Base-by-base conservation (phyloP, 2,329 filamentous ascomycete genomes). In the Colletotrichum limetticola region DNA sequence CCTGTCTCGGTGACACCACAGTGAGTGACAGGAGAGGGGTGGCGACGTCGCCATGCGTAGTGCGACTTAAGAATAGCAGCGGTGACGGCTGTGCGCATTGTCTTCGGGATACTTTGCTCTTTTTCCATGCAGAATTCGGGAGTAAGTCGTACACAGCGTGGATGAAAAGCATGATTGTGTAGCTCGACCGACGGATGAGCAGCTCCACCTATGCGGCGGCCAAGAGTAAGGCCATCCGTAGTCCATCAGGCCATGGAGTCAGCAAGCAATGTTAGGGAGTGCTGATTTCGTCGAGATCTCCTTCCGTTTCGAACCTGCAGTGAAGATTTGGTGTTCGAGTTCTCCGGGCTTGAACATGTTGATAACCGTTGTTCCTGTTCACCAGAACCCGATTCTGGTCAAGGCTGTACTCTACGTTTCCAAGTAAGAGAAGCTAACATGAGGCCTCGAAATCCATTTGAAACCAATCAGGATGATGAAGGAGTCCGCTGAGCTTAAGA, bases 61-160 rank as follows among this genome's bases (percentile, higher is more conserved):
- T 78, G 75, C 68, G 72, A 78, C 77, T 74, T 75, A 66, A 73
- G 74, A 76, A 46, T 55, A 76, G 75, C 76, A 66, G 66, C 64
- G 52, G 70, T 60, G 72, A 65, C 80, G 80, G 80, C 75, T 81
- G 78, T 80, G 75, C 78, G 79, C 81, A 79, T 79, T 76, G 80
- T 80, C 78, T 80, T 79, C 79, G 81, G 81, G 79, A 74, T 68
- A 59, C 75, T 74, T 74, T 65, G 77, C 77, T 78, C 76, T 77
- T 77, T 76, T 77, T 76, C 74, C 76, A 78, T 76, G 78, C 76
- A 76, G 78, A 75, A 76, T 75, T 75, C 76, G 74, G 74, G 66
- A 68, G 55, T 49, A 56, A 59, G 80, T 83, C 56, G 74, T 77
- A 82, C 81, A 76, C 74, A 71, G 76, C 78, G 77, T 78, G 78